Percentiles rank a stretch among this genome's conserved stretches.
Conservation (phyloP, 306 rosid species). For the Pyrus communis region DNA sequence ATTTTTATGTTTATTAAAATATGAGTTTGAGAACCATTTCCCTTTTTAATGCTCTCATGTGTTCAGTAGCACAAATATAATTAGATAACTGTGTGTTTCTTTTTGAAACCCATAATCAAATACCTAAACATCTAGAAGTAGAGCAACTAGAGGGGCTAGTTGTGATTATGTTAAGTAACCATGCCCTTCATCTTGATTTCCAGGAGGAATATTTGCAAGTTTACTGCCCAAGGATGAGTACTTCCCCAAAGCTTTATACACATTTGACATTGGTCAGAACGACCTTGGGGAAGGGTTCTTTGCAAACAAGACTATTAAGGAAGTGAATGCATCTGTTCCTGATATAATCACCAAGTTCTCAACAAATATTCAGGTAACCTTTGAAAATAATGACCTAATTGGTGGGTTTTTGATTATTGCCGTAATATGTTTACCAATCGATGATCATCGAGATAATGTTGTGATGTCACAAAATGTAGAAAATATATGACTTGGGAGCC, state of each 20-base stretch:
- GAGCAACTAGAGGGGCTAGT: too few species aligned
- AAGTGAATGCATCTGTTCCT: constrained; percentile 32
- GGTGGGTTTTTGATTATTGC: background rate
- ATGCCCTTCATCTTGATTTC: background rate
- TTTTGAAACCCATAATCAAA: too few species aligned
- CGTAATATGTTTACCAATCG: background rate
- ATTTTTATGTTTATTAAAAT: too few species aligned
- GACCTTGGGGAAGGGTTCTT: constrained; percentile 21
- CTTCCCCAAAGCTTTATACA: constrained; percentile 34
- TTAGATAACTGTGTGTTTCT: too few species aligned
- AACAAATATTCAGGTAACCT: constrained; percentile 28
- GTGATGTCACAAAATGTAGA: background rate
- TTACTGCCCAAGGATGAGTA: constrained; percentile 17
- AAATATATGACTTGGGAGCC: constrained; percentile 36
- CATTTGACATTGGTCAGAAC: constrained; percentile 46
- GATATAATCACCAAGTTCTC: constrained; percentile 26
- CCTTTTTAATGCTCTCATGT: too few species aligned
- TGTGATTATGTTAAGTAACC: background rate
- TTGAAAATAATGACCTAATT: background rate
- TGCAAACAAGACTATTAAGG: constrained; percentile 5
- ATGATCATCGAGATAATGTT: background rate
- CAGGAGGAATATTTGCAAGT: constrained; percentile 2
- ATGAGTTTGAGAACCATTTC: too few species aligned
- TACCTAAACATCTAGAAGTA: too few species aligned
- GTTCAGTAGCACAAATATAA: too few species aligned